Evolutionary conservation across 768 basidiomycete species (phyloP).

Genomic region (Auriculariales sp.): DNA sequence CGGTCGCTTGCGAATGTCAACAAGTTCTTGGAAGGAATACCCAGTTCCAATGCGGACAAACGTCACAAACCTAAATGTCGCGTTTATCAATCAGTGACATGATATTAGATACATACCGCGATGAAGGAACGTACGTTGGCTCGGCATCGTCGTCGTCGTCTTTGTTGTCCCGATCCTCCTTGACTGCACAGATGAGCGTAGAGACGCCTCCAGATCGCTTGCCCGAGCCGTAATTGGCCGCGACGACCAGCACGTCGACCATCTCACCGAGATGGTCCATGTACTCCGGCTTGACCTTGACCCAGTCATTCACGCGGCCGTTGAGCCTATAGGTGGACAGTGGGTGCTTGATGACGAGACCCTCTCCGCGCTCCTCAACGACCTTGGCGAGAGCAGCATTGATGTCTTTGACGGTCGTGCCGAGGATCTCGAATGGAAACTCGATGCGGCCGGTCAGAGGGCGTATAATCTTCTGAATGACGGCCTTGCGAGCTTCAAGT

Average conservation of each 20-base stretch:
- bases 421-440: slow-evolving; percentile 54
- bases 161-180: slow-evolving; percentile 50
- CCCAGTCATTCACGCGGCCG: slow-evolving; percentile 83
- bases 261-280: slow-evolving; percentile 91
- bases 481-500: slow-evolving; percentile 62
- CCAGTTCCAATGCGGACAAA: slow-evolving; percentile 90
- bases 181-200: slow-evolving; percentile 75
- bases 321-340: slow-evolving; percentile 70
- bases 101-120: neutral
- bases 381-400: slow-evolving; percentile 66
- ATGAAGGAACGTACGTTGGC: slow-evolving; percentile 33
- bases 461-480: slow-evolving; percentile 52
- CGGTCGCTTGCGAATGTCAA: slow-evolving; percentile 66
- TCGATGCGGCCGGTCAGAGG: slow-evolving; percentile 71
- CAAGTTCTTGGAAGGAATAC: slow-evolving; percentile 71
- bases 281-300: slow-evolving; percentile 87
- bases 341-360: slow-evolving; percentile 82
- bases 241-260: slow-evolving; percentile 87
- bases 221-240: slow-evolving; percentile 78
- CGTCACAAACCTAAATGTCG: slow-evolving; percentile 49
- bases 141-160: slow-evolving; percentile 43
- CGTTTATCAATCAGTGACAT: neutral
- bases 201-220: slow-evolving; percentile 81
- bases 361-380: slow-evolving; percentile 75
- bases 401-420: slow-evolving; percentile 71